A percentile compares a stretch with the other conserved stretches of the same genome.
Conservation (phyloP, 768 basidiomycete genomes). For the Tylopilus sp. region DNA sequence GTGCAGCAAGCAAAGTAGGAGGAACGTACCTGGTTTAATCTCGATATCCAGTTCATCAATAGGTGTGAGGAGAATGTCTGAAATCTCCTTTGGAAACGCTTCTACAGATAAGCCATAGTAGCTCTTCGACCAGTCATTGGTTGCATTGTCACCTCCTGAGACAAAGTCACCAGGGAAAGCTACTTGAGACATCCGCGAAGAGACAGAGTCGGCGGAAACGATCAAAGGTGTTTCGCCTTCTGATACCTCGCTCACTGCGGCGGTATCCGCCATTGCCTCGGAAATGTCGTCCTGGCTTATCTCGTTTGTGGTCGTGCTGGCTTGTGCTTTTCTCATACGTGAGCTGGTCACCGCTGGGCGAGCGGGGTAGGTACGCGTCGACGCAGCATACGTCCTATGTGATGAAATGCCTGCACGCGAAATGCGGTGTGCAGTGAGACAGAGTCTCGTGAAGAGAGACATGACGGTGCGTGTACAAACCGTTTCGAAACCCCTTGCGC, state of each 20-base stretch:
- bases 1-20: not conserved
- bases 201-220: slow-evolving; percentile 10
- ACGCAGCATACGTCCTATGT: slow-evolving; percentile 16
- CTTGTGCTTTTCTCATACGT: slow-evolving; percentile 26
- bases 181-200: slow-evolving; percentile 11
- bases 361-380: slow-evolving; percentile 26
- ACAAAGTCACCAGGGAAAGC: slow-evolving; percentile 30
- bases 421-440: slow-evolving; percentile 7
- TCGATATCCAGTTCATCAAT: slow-evolving; percentile 80
- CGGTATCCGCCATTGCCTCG: slow-evolving; percentile 20
- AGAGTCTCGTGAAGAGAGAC: slow-evolving; percentile 15
- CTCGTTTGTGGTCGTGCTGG: slow-evolving; percentile 30
- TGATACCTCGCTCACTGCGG: slow-evolving; percentile 11
- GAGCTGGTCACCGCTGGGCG: slow-evolving; percentile 22
- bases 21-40: slow-evolving; percentile 79
- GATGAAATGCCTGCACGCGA: not conserved
- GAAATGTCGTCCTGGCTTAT: slow-evolving; percentile 17
- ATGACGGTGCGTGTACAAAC: too few species aligned
- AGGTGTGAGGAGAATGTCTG: slow-evolving; percentile 70
- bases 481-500: too few species aligned
- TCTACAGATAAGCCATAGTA: slow-evolving; percentile 76
- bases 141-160: slow-evolving; percentile 15
- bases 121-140: slow-evolving; percentile 84
- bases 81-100: slow-evolving; percentile 74
- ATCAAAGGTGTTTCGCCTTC: slow-evolving; percentile 12